Evolutionary conservation across 495 filamentous ascomycete species (phyloP), one percentile per base, ranked within the genome.

Genomic region (Penicillium daleae): DNA sequence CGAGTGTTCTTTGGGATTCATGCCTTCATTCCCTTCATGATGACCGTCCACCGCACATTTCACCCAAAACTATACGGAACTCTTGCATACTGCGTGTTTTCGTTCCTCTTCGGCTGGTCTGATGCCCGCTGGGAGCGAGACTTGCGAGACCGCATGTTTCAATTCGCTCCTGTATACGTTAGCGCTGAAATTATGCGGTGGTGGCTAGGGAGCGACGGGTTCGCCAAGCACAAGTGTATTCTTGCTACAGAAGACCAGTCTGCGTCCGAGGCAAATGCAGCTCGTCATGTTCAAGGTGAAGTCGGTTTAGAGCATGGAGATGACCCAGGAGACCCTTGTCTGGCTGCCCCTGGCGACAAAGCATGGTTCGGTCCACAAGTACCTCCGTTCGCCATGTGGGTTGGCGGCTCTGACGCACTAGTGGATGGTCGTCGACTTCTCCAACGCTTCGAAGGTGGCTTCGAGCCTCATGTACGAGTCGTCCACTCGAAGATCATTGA

Each of bases 11-110:
- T 98, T 70, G 94, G 94, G 22, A 93, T 97, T 54, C 93, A 97
- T 71, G 87, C 93, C 0, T 98, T 97, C 76, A 97, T 98, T 61
- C 94, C 94, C 1, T 78, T 96, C 68, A 98, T 97, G 94, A 90
- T 97, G 88, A 83, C 83, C 1, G 92, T 93, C 81, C 93, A 93
- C 61, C 66, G 71, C 0, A 55, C 84, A 10, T 74, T 97, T 6
- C 85, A 87, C 5, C 79, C 87, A 1, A 75, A 73, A 0, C 58
- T 96, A 24, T 98, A 96, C 66, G 93, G 92, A n/a, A 85, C 84
- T 44, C 78, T 97, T 31, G 95, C 92, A 7, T 98, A 98, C 69
- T 87, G 85, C 48, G 92, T 98, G 6, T 98, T 97, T 67, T 89
- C 86, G 3, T 96, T 93, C 68, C 78, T 98, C 4, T 97, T 98